phyloP scores from a whole-genome alignment of 2,329 filamentous ascomycete species.

The Phoma sp. region DNA sequence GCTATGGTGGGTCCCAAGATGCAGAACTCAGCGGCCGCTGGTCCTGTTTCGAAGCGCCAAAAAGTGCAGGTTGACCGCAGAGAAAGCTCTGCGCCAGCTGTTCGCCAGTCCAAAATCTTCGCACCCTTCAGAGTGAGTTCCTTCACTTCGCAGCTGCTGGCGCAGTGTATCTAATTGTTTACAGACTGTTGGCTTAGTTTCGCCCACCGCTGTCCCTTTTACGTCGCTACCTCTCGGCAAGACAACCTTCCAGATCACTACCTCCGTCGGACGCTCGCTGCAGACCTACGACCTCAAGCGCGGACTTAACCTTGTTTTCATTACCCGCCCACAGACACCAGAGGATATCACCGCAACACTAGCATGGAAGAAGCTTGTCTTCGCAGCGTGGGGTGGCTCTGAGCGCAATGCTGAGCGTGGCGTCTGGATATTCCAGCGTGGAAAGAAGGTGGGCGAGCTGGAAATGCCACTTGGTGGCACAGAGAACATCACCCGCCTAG shows the following conservation, averaged over 20 bases:
- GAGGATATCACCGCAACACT: slow-evolving; percentile 82
- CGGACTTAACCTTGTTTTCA: slow-evolving; percentile 89
- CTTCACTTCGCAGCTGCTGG: neutral
- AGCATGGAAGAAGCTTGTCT: slow-evolving; percentile 85
- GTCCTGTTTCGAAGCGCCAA: slow-evolving; percentile 71
- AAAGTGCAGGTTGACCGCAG: slow-evolving; percentile 41
- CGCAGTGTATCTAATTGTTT: too few species aligned
- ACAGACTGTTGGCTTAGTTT: slow-evolving; percentile 91
- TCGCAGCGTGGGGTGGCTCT: slow-evolving; percentile 84
- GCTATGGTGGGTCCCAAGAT: slow-evolving; percentile 57
- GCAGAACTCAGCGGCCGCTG: slow-evolving; percentile 50
- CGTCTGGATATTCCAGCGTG: slow-evolving; percentile 90
- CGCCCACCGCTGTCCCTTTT: slow-evolving; percentile 88
- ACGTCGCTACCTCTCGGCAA: slow-evolving; percentile 88
- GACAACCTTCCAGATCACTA: slow-evolving; percentile 96
- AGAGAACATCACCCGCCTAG: slow-evolving; percentile 76
- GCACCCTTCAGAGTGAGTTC: slow-evolving; percentile 82
- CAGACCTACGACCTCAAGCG: slow-evolving; percentile 95
- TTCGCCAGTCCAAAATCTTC: slow-evolving; percentile 77
- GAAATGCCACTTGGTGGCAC: slow-evolving; percentile 68
- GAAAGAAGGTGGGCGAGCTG: slow-evolving; percentile 80
- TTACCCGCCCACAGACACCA: slow-evolving; percentile 89
- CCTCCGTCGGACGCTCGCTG: slow-evolving; percentile 84
- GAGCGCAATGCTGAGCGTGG: slow-evolving; percentile 64
- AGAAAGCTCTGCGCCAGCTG: slow-evolving; percentile 49